Percentiles rank a stretch among this genome's conserved stretches.
Conservation (phyloP, 2,329 filamentous ascomycete species). For the Alternaria panax region DNA sequence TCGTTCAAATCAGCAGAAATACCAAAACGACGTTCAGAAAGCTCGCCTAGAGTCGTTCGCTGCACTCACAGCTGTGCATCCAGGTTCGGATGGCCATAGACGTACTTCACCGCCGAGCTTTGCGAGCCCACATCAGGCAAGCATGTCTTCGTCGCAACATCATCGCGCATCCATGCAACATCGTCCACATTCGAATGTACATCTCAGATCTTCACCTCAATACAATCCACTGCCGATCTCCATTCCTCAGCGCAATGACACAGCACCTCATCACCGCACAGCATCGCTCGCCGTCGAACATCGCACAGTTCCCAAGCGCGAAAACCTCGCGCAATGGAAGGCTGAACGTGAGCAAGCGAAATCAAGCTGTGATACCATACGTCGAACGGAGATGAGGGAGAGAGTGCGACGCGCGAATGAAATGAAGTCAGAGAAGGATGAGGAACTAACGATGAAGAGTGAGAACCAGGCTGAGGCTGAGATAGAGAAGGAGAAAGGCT, state of each 20-base stretch:
- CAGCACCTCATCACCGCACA: background rate
- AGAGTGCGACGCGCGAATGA: constrained; percentile 40
- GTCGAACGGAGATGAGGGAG: constrained; percentile 32
- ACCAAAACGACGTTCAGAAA: background rate
- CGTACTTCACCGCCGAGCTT: background rate
- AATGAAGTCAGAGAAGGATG: constrained; percentile 35
- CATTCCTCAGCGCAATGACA: background rate
- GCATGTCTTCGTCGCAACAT: background rate
- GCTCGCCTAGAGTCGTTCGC: constrained; percentile 5
- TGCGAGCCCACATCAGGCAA: background rate
- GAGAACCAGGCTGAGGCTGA: background rate
- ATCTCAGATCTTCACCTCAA: background rate
- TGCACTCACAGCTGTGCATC: constrained; percentile 6
- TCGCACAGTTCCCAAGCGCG: constrained; percentile 24
- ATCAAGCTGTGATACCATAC: constrained; percentile 5
- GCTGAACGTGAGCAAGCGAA: constrained; percentile 31
- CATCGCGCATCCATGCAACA: background rate
- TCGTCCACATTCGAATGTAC: background rate
- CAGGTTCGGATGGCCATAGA: background rate
- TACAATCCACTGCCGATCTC: background rate
- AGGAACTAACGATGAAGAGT: constrained; percentile 19
- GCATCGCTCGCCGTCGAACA: background rate
- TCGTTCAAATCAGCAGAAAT: background rate
- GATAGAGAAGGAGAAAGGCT: background rate
- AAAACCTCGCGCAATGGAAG: constrained; percentile 35